A percentile compares a stretch with the other conserved stretches of the same genome.
phyloP scores from a whole-genome alignment of 2,329 filamentous ascomycete species.

The Penicillium thymicola region DNA sequence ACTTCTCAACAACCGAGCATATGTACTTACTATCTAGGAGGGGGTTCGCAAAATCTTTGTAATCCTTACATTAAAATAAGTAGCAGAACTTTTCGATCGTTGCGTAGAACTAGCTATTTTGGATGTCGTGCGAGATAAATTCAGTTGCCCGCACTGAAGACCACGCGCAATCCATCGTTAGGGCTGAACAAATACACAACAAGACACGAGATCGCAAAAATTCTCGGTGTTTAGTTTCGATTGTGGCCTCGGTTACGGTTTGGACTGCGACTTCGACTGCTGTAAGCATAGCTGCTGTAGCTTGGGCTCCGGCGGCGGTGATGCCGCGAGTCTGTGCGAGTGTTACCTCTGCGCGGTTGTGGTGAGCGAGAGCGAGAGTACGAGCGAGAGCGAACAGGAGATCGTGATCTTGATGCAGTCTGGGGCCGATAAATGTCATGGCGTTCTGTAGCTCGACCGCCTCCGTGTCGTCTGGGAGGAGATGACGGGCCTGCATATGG shows the following conservation, averaged over 20 bases:
- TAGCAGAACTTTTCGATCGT: neutral
- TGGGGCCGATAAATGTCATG: constrained; percentile 59
- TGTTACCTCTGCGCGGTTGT: constrained; percentile 35
- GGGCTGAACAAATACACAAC: neutral
- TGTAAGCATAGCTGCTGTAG: constrained; percentile 62
- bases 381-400: constrained; percentile 38
- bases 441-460: constrained; percentile 46
- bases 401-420: constrained; percentile 51
- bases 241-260: constrained; percentile 47
- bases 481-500: constrained; percentile 25
- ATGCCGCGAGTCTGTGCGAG: constrained; percentile 35
- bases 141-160: neutral
- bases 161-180: neutral
- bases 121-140: neutral
- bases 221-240: constrained; percentile 15
- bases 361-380: constrained; percentile 44
- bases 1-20: neutral
- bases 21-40: neutral
- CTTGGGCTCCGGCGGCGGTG: constrained; percentile 57
- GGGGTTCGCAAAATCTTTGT: no score
- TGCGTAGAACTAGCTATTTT: neutral
- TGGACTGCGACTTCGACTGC: constrained; percentile 51
- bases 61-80: neutral
- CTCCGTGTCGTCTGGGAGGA: constrained; percentile 40
- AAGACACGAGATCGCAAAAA: neutral